Base-by-base conservation (phyloP, 2,329 filamentous ascomycete species). In the Boeremia lycopersici region DNA sequence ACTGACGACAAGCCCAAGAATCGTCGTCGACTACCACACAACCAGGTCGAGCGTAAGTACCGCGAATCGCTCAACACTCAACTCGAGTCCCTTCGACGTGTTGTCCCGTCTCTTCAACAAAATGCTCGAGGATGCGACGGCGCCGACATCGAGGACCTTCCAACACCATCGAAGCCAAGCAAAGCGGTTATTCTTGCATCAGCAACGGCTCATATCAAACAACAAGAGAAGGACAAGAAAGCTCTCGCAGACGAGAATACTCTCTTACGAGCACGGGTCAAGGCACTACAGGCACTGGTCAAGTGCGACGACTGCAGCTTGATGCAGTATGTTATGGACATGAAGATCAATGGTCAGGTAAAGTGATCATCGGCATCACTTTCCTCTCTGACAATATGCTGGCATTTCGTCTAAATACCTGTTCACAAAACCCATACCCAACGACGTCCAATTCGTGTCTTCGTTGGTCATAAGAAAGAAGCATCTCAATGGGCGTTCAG, bases 181-280 rank as follows among this genome's bases (percentile, higher is more conserved):
- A 80, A 79, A 60, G 77, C 77, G n/a, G 76, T 78, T 46, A 76
- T 80, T 46, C 70, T 80, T 28, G 76, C 76, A 9, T 77, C 74
- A 1, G 78, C 78, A 17, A 78, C 76, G 19, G 74, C 76, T 9
- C 77, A 79, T 64, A 79, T 80, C 68, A 76, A 78, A 63, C 74
- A 78, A 53, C 71, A 78, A 57, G 76, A 79, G 56, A 75, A 73
- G 26, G 77, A 79, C 50, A 74, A 75, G 64, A 71, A 75, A 54
- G 63, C 61, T 15, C 58, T 78, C 6, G 64, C 70, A 1, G 74
- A 77, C 9, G 74, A 76, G 55, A 77, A 78, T 29, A 64, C 70
- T 42, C 48, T 72, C 9, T 62, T 80, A 15, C 65, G 71, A 56
- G 68, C 71, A 19, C 68, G 77, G 23, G 70, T 79, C 45, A 74